A percentile compares a stretch with the other conserved stretches of the same genome.
These are phyloP conservation scores for Echites panduratus DNA, from an alignment of 257 asterid species.

Conservation along the genomic window DNA sequence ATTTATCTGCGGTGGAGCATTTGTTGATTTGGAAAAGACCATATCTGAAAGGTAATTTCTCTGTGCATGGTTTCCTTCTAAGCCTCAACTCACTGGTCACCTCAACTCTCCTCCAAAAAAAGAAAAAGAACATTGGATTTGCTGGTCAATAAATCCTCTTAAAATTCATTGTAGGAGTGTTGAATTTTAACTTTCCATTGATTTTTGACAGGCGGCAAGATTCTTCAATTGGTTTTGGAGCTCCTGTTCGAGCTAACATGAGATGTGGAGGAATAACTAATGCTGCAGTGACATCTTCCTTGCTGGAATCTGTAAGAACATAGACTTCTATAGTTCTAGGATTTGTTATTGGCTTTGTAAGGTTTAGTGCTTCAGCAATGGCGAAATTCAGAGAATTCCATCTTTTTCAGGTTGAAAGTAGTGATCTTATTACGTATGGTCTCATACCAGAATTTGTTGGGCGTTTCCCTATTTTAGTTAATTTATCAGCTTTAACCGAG, in stretches of 20 bases:
- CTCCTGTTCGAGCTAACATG: slow-evolving; percentile 89
- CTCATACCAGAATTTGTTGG: slow-evolving; percentile 93
- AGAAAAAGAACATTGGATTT: background rate
- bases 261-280: slow-evolving; percentile 69
- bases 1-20: slow-evolving; percentile 94
- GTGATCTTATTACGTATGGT: slow-evolving; percentile 88
- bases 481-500: slow-evolving; percentile 77
- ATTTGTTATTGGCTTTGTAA: background rate
- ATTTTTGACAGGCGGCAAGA: slow-evolving; percentile 69
- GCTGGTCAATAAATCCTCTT: background rate
- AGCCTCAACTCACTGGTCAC: slow-evolving; percentile 3
- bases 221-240: slow-evolving; percentile 93
- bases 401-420: slow-evolving; percentile 76
- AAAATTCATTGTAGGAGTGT: background rate
- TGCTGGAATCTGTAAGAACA: slow-evolving; percentile 78
- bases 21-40: slow-evolving; percentile 86
- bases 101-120: background rate
- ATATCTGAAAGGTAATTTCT: slow-evolving; percentile 75
- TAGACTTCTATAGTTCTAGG: background rate
- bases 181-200: slow-evolving; percentile 4
- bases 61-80: slow-evolving; percentile 10
- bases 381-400: background rate
- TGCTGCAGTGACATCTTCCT: slow-evolving; percentile 72
- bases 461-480: slow-evolving; percentile 92
- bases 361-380: background rate